Evolutionary conservation across 352 stramenopile genomes (phyloP).

Genomic region (Phytophthora colocasiae): DNA sequence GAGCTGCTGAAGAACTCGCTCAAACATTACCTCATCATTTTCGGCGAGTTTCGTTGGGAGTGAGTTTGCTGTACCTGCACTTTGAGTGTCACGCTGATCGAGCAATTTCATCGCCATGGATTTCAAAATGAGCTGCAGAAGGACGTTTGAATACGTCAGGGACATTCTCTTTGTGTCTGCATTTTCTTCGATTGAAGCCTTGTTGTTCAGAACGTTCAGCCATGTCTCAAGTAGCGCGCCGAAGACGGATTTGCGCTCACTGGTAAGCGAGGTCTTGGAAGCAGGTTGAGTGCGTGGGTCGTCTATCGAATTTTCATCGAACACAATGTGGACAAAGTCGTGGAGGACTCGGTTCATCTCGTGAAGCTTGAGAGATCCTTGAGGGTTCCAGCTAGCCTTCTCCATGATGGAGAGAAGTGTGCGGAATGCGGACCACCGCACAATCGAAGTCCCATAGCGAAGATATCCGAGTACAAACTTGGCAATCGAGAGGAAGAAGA

Average conservation of each 20-base stretch:
- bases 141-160: slow-evolving; percentile 55
- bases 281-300: slow-evolving; percentile 7
- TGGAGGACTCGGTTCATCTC: slow-evolving; percentile 59
- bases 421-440: slow-evolving; percentile 63
- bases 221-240: slow-evolving; percentile 60
- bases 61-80: neutral
- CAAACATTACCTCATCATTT: slow-evolving; percentile 53
- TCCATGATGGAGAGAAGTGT: slow-evolving; percentile 65
- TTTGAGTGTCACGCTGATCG: slow-evolving; percentile 2
- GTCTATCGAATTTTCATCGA: slow-evolving; percentile 57
- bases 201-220: slow-evolving; percentile 59
- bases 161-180: slow-evolving; percentile 53
- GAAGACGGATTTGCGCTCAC: slow-evolving; percentile 41
- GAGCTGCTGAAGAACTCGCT: slow-evolving; percentile 54
- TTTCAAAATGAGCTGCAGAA: slow-evolving; percentile 76
- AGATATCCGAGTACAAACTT: slow-evolving; percentile 63
- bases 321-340: slow-evolving; percentile 62
- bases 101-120: slow-evolving; percentile 60
- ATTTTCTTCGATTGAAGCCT: slow-evolving; percentile 45
- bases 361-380: slow-evolving; percentile 42
- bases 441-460: slow-evolving; percentile 45
- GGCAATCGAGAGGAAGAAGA: slow-evolving; percentile 60
- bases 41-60: slow-evolving; percentile 24
- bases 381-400: slow-evolving; percentile 57
- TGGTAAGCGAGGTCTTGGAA: slow-evolving; percentile 2